Conservation (phyloP, 371 early-diverging fungal genomes). For the Syncephalastrum monosporum region DNA sequence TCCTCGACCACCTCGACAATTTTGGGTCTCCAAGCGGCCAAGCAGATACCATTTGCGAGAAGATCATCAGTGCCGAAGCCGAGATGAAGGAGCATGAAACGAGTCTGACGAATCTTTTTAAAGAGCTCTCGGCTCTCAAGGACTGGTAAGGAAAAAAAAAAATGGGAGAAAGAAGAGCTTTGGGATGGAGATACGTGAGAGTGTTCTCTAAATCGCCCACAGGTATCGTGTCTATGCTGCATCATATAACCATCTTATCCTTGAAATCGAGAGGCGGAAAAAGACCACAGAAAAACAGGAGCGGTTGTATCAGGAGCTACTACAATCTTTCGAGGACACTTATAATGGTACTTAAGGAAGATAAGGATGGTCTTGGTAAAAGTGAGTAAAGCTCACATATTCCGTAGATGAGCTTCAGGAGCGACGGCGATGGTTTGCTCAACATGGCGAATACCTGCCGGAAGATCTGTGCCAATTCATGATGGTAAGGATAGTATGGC, state of each 20-base stretch:
- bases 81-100: slow-evolving; percentile 35
- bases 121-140: slow-evolving; percentile 31
- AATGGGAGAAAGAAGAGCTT: background rate
- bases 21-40: slow-evolving; percentile 28
- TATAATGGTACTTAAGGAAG: slow-evolving; percentile 21
- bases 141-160: slow-evolving; percentile 17
- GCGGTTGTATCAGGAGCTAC: slow-evolving; percentile 20
- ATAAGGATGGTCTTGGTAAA: background rate
- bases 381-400: background rate
- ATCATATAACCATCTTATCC: slow-evolving; percentile 35
- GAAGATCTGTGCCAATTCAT: slow-evolving; percentile 47
- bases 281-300: slow-evolving; percentile 32
- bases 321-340: slow-evolving; percentile 29
- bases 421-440: slow-evolving; percentile 34
- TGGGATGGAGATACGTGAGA: too few species aligned
- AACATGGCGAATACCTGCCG: slow-evolving; percentile 48
- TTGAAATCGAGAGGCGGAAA: slow-evolving; percentile 41
- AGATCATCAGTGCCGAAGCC: slow-evolving; percentile 27
- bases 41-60: slow-evolving; percentile 35
- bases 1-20: slow-evolving; percentile 29
- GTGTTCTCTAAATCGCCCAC: background rate
- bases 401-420: slow-evolving; percentile 39
- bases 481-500: slow-evolving; percentile 20
- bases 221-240: slow-evolving; percentile 40
- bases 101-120: slow-evolving; percentile 30